These are phyloP conservation scores for Gomphus bonarii DNA, from an alignment of 1,284 basidiomycete species.

Conservation along the genomic window DNA sequence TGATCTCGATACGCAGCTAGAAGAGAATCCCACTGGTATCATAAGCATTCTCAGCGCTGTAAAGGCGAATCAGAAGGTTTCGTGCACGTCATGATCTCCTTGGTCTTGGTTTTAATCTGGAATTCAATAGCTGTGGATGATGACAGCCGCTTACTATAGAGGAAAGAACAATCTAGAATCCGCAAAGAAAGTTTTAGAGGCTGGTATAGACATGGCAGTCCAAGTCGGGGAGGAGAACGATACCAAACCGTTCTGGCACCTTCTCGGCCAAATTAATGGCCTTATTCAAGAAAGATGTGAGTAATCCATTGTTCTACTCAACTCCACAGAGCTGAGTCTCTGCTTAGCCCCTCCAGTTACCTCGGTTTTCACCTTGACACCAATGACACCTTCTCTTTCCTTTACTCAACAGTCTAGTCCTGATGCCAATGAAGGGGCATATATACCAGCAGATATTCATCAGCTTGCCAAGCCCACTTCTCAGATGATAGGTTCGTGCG, in stretches of 20 bases:
- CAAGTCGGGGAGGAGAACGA: slow-evolving; percentile 5
- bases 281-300: not conserved
- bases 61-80: slow-evolving; percentile 9
- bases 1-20: slow-evolving; percentile 29
- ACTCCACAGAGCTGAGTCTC: not conserved
- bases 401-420: not conserved
- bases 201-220: slow-evolving; percentile 8
- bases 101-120: slow-evolving; percentile 24
- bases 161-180: slow-evolving; percentile 32
- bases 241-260: slow-evolving; percentile 10
- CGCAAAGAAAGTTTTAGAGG: slow-evolving; percentile 21
- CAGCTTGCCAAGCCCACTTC: not conserved
- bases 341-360: not conserved
- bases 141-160: slow-evolving; percentile 41
- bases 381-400: not conserved
- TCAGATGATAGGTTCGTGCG: not conserved
- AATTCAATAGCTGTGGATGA: slow-evolving; percentile 31
- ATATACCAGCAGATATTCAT: not conserved
- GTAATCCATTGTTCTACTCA: not conserved
- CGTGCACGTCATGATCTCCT: slow-evolving; percentile 23
- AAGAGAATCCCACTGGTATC: slow-evolving; percentile 32
- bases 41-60: slow-evolving; percentile 29
- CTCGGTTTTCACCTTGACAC: too few relatives aligned
- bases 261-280: slow-evolving; percentile 6
- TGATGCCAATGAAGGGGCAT: not conserved